These are phyloP conservation scores for Neurospora tetraspora DNA, from an alignment of 495 filamentous ascomycete genomes.

Conservation along the genomic window DNA sequence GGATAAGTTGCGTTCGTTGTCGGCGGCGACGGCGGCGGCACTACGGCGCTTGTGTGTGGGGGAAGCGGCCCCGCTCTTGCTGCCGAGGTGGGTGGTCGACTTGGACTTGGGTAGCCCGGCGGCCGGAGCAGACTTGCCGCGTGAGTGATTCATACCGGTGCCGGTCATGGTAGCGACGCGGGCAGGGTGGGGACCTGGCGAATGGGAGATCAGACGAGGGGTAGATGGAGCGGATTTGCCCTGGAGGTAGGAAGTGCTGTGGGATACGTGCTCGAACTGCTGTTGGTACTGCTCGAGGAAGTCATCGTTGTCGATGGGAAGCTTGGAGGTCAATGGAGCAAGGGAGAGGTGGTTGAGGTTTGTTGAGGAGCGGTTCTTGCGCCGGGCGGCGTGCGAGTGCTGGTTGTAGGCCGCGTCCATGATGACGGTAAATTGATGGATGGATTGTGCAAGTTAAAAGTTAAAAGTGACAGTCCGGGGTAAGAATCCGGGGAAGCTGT, in stretches of 20 bases:
- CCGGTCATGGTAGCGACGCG: slow-evolving; percentile 21
- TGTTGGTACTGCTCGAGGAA: slow-evolving; percentile 19
- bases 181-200: slow-evolving; percentile 27
- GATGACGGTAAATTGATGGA: slow-evolving; percentile 1
- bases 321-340: slow-evolving; percentile 55
- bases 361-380: slow-evolving; percentile 35
- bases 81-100: slow-evolving; percentile 33
- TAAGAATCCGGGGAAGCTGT: not conserved
- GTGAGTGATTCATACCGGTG: slow-evolving; percentile 13
- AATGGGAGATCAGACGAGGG: slow-evolving; percentile 45
- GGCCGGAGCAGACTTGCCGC: slow-evolving; percentile 20
- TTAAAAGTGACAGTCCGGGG: not conserved
- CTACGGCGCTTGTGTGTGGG: slow-evolving; percentile 15
- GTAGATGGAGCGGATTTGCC: slow-evolving; percentile 48
- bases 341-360: slow-evolving; percentile 47
- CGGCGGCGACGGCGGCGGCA: not conserved
- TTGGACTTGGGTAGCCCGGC: slow-evolving; percentile 33
- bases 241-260: slow-evolving; percentile 39
- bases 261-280: not conserved
- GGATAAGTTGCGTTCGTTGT: slow-evolving; percentile 34
- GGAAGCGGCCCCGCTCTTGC: slow-evolving; percentile 7
- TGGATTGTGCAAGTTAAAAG: not conserved
- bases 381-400: slow-evolving; percentile 35
- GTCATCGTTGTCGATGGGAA: slow-evolving; percentile 49
- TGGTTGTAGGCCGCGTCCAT: slow-evolving; percentile 48